A percentile compares a stretch with the other conserved stretches of the same genome.
These are phyloP conservation scores for Hymenotorrendiella dingleyae DNA, from an alignment of 2,329 filamentous ascomycete genomes.

Conservation along the genomic window DNA sequence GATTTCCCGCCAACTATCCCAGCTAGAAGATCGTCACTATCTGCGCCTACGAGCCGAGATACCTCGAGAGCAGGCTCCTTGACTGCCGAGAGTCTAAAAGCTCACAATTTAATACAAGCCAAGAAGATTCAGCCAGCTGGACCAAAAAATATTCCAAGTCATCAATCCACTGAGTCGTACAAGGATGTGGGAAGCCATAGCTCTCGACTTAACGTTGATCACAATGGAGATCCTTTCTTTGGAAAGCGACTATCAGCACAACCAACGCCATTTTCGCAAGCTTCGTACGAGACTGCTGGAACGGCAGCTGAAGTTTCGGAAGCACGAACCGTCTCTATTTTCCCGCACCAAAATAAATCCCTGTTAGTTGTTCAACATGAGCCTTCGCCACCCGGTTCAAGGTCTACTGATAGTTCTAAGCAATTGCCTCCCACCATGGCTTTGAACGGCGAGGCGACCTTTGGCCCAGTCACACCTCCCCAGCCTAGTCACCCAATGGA, in stretches of 20 bases:
- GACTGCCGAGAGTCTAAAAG: conserved; percentile 51
- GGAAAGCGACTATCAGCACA: conserved; percentile 48
- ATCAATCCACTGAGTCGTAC: conserved; percentile 9
- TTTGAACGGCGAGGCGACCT: conserved; percentile 34
- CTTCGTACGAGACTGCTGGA: conserved; percentile 55
- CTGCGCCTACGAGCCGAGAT: conserved; percentile 56
- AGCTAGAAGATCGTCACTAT: conserved; percentile 52
- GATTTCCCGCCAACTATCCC: conserved; percentile 56
- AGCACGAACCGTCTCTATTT: conserved; percentile 56
- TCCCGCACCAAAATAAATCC: conserved; percentile 59
- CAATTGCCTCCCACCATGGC: conserved; percentile 15
- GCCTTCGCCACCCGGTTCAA: conserved; percentile 9
- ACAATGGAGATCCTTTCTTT: conserved; percentile 48
- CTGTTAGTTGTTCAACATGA: conserved; percentile 46
- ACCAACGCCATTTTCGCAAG: conserved; percentile 57
- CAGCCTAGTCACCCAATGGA: conserved; percentile 43
- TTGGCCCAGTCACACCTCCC: conserved; percentile 45
- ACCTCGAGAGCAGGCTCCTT: conserved; percentile 48
- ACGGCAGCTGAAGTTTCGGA: conserved; percentile 56
- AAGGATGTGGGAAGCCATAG: conserved; percentile 14
- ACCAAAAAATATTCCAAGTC: conserved; percentile 3
- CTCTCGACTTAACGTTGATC: conserved; percentile 36
- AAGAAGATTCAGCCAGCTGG: conserved; percentile 13
- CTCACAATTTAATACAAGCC: conserved; percentile 40
- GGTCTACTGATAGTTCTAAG: conserved; percentile 12